These are phyloP conservation scores for Aureobasidium namibiae DNA, from an alignment of 2,329 filamentous ascomycete genomes.

Conservation along the genomic window DNA sequence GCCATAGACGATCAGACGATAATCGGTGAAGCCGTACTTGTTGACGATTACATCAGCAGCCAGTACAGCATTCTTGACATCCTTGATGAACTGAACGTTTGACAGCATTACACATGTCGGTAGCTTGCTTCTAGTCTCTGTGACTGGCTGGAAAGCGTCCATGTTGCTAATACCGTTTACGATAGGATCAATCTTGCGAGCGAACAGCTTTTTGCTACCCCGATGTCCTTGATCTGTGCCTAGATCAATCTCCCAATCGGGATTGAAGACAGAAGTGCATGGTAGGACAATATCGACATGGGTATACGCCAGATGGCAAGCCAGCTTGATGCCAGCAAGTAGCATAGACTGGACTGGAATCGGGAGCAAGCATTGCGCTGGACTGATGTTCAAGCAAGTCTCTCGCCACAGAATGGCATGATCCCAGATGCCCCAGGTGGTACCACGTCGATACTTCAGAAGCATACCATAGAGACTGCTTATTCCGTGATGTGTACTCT, in stretches of 20 bases:
- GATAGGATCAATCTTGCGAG: conserved; percentile 54
- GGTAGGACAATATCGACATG: conserved; percentile 55
- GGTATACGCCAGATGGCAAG: conserved; percentile 33
- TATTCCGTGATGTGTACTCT: conserved; percentile 49
- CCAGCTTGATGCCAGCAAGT: conserved; percentile 32
- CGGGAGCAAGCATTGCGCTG: conserved; percentile 33
- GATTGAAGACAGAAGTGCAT: conserved; percentile 54
- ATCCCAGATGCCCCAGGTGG: conserved; percentile 50
- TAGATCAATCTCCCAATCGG: conserved; percentile 55
- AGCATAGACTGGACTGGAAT: conserved; percentile 34
- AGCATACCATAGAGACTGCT: conserved; percentile 48
- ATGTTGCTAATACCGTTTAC: conserved; percentile 59
- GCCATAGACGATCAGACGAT: conserved; percentile 55
- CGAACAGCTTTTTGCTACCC: conserved; percentile 49
- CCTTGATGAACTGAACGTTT: conserved; percentile 52
- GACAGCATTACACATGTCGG: conserved; percentile 60
- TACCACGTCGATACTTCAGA: conserved; percentile 47
- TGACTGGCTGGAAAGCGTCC: conserved; percentile 53
- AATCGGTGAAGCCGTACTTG: conserved; percentile 57
- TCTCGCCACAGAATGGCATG: conserved; percentile 51
- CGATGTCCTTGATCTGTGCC: conserved; percentile 50
- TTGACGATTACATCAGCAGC: conserved; percentile 59
- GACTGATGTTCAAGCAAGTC: conserved; percentile 25
- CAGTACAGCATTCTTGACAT: conserved; percentile 56
- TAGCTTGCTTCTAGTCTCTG: conserved; percentile 48